Base-by-base conservation (phyloP, 176 grass and related monocot genomes). In the Eleusine indica region DNA sequence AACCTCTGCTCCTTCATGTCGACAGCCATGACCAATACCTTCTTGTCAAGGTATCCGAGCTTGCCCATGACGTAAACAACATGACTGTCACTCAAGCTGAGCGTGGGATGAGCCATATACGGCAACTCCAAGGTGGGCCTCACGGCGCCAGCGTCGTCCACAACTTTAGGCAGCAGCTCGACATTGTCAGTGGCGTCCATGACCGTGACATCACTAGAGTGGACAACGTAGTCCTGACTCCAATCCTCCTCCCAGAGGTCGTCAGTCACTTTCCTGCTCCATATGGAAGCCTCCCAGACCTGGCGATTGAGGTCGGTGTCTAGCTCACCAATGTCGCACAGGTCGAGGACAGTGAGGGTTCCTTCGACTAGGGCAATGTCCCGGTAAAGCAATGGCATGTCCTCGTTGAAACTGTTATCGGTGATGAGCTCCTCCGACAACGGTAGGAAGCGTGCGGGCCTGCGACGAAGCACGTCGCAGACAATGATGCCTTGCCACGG, bases 11-110 rank as follows among this genome's bases (percentile, higher is more conserved):
- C 13, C 48, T 51, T 51, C 48, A 51, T 12, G 48, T 51, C 48
- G 15, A 51, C 13, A 14, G 48, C 13, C 48, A 51, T 12, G 2
- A 51, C 48, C 48, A 51, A 51, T 51, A 15, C 48, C 48, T 51
- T 51, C 7, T 15, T 51, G 48, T 51, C 48, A 14, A 51, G 48
- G 48, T 15, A 15, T 51, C 69, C 18, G 0, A 49, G 54, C 54
- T 82, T 82, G 22, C 40, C 6, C 80, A 82, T 82, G 25, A 82
- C 1, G 54, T 61, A 63, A 48, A 73, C 25, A 14, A 73, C 28
- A 0, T 15, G 25, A 3, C 13, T 28, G 5, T 58, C 4, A n/a
- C 29, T 41, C 40, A 82, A 48, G 69, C 69, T 63, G 9, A 73
- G 54, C 1, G 25, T 28, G 6, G 80, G 53, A 21, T 21, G 53